Percentiles rank a stretch among this genome's conserved stretches.
Conservation (phyloP, 2,329 filamentous ascomycete species). For the Alternaria longipes region DNA sequence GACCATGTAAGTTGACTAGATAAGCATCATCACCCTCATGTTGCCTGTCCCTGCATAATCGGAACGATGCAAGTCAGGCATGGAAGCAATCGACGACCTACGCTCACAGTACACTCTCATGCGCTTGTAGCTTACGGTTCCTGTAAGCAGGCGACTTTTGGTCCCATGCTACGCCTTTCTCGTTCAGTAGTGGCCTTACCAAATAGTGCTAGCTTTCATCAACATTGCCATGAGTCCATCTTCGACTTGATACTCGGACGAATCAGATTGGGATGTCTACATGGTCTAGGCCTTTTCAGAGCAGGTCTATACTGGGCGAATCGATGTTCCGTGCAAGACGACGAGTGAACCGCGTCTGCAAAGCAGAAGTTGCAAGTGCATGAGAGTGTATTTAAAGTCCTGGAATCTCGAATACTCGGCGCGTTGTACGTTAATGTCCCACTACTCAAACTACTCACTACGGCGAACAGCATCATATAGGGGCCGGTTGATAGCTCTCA, state of each 20-base stretch:
- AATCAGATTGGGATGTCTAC: not conserved
- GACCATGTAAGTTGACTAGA: too few species aligned
- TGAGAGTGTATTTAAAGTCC: not conserved
- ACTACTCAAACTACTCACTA: not conserved
- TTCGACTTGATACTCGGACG: not conserved
- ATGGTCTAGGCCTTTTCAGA: not conserved
- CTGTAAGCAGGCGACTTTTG: not conserved
- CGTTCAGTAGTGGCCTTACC: not conserved
- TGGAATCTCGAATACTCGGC: not conserved
- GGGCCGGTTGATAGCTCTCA: constrained; percentile 2
- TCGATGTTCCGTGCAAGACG: not conserved
- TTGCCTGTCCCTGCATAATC: too few species aligned
- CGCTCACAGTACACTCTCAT: too few species aligned
- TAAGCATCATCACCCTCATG: too few species aligned
- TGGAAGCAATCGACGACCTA: too few species aligned
- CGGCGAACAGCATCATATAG: not conserved
- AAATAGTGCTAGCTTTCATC: not conserved
- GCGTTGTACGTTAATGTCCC: not conserved
- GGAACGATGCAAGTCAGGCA: too few species aligned
- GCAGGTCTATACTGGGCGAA: not conserved
- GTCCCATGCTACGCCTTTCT: not conserved
- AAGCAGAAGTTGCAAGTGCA: not conserved
- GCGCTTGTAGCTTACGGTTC: not conserved
- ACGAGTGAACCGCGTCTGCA: not conserved
- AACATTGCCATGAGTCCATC: not conserved